phyloP scores from a whole-genome alignment of 371 early-diverging fungal genomes.

The Mortierella sp. region DNA sequence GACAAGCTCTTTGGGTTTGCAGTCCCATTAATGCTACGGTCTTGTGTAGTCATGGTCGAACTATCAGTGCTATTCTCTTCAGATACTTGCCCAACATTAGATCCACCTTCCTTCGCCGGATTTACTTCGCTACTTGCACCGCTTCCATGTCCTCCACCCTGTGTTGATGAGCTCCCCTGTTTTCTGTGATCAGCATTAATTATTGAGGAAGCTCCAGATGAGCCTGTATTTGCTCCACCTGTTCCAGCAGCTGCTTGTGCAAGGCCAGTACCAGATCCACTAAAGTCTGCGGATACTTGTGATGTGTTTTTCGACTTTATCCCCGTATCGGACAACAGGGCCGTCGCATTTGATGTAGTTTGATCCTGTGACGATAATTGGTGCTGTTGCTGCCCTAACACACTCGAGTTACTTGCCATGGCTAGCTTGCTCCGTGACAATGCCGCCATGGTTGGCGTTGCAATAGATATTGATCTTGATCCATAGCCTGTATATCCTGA shows the following conservation, averaged over 20 bases:
- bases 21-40: neutral
- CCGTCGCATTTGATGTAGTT: neutral
- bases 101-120: neutral
- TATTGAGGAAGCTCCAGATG: neutral
- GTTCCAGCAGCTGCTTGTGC: neutral
- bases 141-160: conserved; percentile 1
- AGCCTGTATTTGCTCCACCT: neutral
- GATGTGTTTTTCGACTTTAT: neutral
- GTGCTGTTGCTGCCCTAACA: conserved; percentile 2
- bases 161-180: neutral
- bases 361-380: conserved; percentile 6
- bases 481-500: neutral
- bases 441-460: conserved; percentile 36
- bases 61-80: conserved; percentile 2
- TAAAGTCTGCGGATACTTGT: neutral
- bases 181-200: neutral
- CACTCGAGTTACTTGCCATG: neutral
- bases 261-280: neutral
- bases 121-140: neutral
- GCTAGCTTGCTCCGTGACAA: conserved; percentile 22
- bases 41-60: neutral
- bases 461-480: conserved; percentile 16
- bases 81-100: neutral
- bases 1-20: neutral
- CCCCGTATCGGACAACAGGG: neutral